Percentiles rank a stretch among this genome's conserved stretches.
These are phyloP conservation scores for Chlamydomonas schloesseri DNA, from an alignment of 139 green algal species.

Conservation along the genomic window DNA sequence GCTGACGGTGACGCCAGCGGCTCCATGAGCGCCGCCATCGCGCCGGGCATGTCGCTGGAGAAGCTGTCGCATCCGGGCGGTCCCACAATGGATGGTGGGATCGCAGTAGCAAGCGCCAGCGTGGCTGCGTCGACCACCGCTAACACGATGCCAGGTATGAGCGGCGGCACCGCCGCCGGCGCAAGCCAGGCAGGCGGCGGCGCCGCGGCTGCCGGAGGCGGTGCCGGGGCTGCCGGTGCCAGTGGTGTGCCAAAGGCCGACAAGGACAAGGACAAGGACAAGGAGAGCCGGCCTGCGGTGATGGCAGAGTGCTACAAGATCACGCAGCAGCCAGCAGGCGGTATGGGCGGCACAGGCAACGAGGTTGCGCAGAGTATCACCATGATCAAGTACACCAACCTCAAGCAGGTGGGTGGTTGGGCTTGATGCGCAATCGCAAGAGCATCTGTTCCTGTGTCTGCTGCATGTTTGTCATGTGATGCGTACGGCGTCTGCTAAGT, in stretches of 20 bases:
- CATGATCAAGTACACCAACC: conserved; percentile 62
- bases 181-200: background rate
- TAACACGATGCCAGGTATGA: too few species aligned
- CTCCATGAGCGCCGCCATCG: background rate
- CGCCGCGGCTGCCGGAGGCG: background rate
- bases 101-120: too few species aligned
- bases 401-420: conserved; percentile 21
- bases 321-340: conserved; percentile 40
- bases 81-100: too few species aligned
- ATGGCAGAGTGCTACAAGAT: conserved; percentile 61
- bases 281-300: conserved; percentile 39
- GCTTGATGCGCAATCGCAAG: too few species aligned
- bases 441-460: too few species aligned
- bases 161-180: too few species aligned
- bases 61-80: background rate
- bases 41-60: background rate
- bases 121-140: too few species aligned
- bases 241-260: background rate
- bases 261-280: conserved; percentile 29
- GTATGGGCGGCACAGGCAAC: conserved; percentile 3
- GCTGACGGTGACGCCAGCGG: too few species aligned
- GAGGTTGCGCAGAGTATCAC: conserved; percentile 50
- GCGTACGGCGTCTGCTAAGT: too few species aligned
- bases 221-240: background rate
- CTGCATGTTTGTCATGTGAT: too few species aligned